A percentile compares a stretch with the other conserved stretches of the same genome.
Conservation (phyloP, 2,329 filamentous ascomycete genomes). For the Aspergillus arachidicola region DNA sequence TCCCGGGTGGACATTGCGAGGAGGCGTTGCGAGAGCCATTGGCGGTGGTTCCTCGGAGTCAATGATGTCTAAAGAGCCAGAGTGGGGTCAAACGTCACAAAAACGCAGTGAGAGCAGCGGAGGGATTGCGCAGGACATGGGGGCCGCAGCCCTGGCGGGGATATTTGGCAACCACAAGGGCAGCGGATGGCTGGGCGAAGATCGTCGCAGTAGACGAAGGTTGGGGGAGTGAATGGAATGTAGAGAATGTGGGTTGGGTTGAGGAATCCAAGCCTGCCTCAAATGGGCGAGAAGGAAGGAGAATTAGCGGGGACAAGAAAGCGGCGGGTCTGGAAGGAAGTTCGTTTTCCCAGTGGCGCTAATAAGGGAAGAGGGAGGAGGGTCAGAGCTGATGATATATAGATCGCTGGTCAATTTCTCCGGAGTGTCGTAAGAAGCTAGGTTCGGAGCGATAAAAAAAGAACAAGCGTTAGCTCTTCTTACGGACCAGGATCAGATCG, state of each 20-base stretch:
- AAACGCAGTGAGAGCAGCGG: conserved; percentile 13
- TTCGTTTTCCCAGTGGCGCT: conserved; percentile 7
- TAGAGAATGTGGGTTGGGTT: not conserved
- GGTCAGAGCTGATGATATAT: conserved; percentile 22
- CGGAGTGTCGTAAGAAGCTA: not conserved
- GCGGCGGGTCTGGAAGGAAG: conserved; percentile 4
- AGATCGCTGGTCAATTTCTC: not conserved
- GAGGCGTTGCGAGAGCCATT: conserved; percentile 40
- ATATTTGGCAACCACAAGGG: conserved; percentile 8
- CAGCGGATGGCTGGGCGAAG: not conserved
- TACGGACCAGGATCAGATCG: not conserved
- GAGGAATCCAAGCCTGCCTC: not conserved
- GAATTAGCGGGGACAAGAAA: conserved; percentile 1
- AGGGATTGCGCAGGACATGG: conserved; percentile 35
- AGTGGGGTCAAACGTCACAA: conserved; percentile 13
- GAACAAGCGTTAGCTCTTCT: not conserved
- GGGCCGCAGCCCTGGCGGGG: conserved; percentile 28
- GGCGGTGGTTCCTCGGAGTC: conserved; percentile 12
- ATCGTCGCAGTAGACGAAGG: not conserved
- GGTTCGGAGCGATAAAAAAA: not conserved
- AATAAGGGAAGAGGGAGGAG: conserved; percentile 17
- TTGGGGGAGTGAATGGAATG: not conserved
- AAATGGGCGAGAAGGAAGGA: not conserved
- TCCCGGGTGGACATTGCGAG: conserved; percentile 42
- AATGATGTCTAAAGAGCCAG: conserved; percentile 15